These are phyloP conservation scores for Penicillium brasilianum DNA, from an alignment of 2,329 filamentous ascomycete species.

Conservation along the genomic window DNA sequence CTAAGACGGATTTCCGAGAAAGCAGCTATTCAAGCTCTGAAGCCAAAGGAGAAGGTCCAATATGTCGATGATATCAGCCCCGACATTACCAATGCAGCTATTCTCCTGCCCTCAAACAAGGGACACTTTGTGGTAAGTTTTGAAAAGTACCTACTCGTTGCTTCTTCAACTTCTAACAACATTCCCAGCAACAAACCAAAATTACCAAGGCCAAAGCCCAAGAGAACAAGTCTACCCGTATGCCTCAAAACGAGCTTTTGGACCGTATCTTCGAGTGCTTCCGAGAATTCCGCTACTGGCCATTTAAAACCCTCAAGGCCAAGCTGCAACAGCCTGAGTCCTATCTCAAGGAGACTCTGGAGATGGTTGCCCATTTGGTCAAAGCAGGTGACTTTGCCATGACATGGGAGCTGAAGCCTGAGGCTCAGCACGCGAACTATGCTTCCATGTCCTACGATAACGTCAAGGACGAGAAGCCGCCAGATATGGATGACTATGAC, in stretches of 20 bases:
- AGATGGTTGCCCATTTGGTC: slow-evolving; percentile 80
- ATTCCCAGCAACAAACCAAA: slow-evolving; percentile 54
- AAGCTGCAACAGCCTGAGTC: slow-evolving; percentile 84
- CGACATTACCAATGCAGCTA: slow-evolving; percentile 64
- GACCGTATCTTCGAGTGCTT: slow-evolving; percentile 85
- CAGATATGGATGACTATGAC: slow-evolving; percentile 54
- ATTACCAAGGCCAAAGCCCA: slow-evolving; percentile 60
- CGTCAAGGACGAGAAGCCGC: slow-evolving; percentile 58
- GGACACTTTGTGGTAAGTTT: slow-evolving; percentile 51
- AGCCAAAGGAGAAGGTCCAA: slow-evolving; percentile 63
- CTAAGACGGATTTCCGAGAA: slow-evolving; percentile 66
- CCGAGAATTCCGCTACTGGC: slow-evolving; percentile 87
- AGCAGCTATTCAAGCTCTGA: slow-evolving; percentile 64
- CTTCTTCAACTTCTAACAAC: slow-evolving; percentile 30
- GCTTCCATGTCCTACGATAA: slow-evolving; percentile 48
- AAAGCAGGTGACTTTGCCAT: slow-evolving; percentile 84
- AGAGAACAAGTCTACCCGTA: slow-evolving; percentile 86
- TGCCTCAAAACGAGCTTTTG: slow-evolving; percentile 84
- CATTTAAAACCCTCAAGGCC: slow-evolving; percentile 82
- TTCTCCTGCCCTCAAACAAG: slow-evolving; percentile 51
- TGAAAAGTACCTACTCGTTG: slow-evolving; percentile 1
- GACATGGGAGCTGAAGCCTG: slow-evolving; percentile 78
- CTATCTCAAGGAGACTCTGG: slow-evolving; percentile 85
- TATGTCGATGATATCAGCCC: slow-evolving; percentile 52
- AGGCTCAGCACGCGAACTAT: slow-evolving; percentile 64